Evolutionary conservation across 192 early-diverging fungal species (phyloP).

Genomic region (Umbelopsis vinacea): DNA sequence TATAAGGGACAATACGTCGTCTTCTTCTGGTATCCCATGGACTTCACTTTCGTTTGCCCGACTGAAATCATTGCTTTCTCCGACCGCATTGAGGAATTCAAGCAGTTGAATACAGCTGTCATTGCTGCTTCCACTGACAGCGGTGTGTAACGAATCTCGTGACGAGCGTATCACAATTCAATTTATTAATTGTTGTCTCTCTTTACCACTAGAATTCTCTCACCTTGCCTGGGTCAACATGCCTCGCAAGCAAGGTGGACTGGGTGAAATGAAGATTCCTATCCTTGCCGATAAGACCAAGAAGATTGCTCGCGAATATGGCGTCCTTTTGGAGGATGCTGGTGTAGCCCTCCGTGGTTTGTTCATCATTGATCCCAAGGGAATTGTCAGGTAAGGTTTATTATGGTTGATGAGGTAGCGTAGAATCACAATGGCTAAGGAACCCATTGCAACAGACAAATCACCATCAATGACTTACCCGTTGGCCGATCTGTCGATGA

Average conservation of each 20-base stretch:
- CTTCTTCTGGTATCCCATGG: constrained; percentile 78
- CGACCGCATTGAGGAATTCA: constrained; percentile 83
- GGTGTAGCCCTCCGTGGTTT: constrained; percentile 83
- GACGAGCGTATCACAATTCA: background rate
- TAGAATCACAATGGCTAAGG: background rate
- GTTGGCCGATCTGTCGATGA: constrained; percentile 88
- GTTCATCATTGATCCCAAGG: constrained; percentile 91
- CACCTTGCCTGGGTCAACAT: constrained; percentile 91
- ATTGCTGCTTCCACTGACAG: constrained; percentile 70
- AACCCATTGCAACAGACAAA: constrained; percentile 43
- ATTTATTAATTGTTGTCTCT: background rate
- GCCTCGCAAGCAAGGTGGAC: constrained; percentile 85
- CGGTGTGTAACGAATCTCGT: constrained; percentile 14
- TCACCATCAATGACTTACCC: constrained; percentile 89
- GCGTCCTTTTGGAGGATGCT: constrained; percentile 79
- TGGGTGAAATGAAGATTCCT: constrained; percentile 90
- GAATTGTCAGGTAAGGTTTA: constrained; percentile 64
- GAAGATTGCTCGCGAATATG: constrained; percentile 86
- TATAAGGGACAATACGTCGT: constrained; percentile 57
- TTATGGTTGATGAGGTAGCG: background rate
- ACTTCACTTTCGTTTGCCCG: constrained; percentile 83
- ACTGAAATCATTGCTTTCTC: constrained; percentile 92
- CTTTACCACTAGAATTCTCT: constrained; percentile 66
- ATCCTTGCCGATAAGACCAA: constrained; percentile 72
- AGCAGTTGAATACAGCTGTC: constrained; percentile 76